phyloP scores from a whole-genome alignment of 495 filamentous ascomycete genomes.

The Podospora sp. region DNA sequence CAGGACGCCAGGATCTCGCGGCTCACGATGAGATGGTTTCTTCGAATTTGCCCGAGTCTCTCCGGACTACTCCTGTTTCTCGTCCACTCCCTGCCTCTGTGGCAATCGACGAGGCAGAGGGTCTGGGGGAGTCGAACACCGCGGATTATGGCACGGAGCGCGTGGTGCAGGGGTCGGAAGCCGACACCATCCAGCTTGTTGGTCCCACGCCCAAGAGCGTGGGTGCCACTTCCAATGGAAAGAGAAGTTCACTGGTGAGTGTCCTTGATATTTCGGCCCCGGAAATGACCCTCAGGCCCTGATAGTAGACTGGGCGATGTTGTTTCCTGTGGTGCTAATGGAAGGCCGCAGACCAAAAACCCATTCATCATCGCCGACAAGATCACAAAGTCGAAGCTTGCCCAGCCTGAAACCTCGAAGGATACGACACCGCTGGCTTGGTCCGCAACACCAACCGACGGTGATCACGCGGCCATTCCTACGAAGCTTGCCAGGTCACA shows the following conservation, averaged over 20 bases:
- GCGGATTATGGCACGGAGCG: neutral
- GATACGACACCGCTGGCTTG: neutral
- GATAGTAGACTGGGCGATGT: too few species aligned
- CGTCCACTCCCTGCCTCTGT: neutral
- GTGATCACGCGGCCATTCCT: neutral
- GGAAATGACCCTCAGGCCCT: too few species aligned
- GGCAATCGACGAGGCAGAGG: neutral
- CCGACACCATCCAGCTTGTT: neutral
- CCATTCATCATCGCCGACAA: slow-evolving; percentile 36
- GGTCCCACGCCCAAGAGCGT: neutral
- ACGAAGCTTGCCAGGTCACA: neutral
- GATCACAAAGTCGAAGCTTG: slow-evolving; percentile 20
- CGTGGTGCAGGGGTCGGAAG: neutral
- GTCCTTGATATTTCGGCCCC: too few species aligned
- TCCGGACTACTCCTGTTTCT: neutral
- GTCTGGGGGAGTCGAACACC: neutral
- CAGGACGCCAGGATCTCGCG: neutral
- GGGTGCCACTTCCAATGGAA: neutral
- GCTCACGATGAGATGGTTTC: neutral
- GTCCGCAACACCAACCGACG: neutral
- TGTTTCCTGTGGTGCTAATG: neutral
- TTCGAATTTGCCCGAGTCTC: neutral
- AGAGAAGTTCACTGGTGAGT: slow-evolving; percentile 27
- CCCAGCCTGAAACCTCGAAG: slow-evolving; percentile 13
- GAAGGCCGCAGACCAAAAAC: slow-evolving; percentile 24